These are phyloP conservation scores for Ampelomyces quisqualis DNA, from an alignment of 2,329 filamentous ascomycete genomes.

Conservation along the genomic window DNA sequence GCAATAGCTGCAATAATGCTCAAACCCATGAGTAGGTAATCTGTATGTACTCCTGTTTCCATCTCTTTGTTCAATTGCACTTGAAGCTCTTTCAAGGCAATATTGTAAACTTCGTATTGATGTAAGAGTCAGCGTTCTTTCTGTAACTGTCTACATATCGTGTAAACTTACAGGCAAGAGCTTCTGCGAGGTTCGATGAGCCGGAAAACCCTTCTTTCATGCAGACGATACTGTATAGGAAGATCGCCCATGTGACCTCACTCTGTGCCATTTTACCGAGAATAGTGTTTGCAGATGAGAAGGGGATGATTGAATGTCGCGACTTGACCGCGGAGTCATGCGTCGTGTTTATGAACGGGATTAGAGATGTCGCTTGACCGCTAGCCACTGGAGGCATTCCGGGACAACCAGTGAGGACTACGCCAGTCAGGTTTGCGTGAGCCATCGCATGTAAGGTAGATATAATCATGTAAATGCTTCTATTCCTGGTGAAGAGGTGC, in stretches of 20 bases:
- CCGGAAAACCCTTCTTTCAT: slow-evolving; percentile 19
- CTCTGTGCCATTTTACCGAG: slow-evolving; percentile 21
- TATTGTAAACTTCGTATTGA: slow-evolving; percentile 18
- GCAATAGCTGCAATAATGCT: slow-evolving; percentile 23
- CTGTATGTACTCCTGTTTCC: slow-evolving; percentile 12
- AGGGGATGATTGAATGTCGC: slow-evolving; percentile 7
- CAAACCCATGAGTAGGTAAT: slow-evolving; percentile 17
- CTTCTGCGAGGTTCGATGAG: slow-evolving; percentile 14
- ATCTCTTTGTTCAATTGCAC: slow-evolving; percentile 14
- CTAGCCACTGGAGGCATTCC: slow-evolving; percentile 15
- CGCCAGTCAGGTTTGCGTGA: slow-evolving; percentile 4
- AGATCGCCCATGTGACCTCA: slow-evolving; percentile 20
- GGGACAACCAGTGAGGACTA: slow-evolving; percentile 23
- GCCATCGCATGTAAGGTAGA: too few relatives aligned
- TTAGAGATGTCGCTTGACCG: background rate
- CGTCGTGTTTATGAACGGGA: slow-evolving; percentile 1
- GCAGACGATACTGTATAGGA: slow-evolving; percentile 22
- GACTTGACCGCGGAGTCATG: slow-evolving; percentile 22
- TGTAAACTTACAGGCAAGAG: slow-evolving; percentile 8
- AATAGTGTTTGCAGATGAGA: slow-evolving; percentile 21
- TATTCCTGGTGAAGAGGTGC: too few relatives aligned
- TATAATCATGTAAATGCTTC: too few relatives aligned
- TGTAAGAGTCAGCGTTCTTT: background rate
- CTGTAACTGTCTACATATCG: background rate
- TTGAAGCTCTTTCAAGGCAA: slow-evolving; percentile 16